Conservation (phyloP, 2,329 filamentous ascomycete genomes). For the Helotiales sp. region DNA sequence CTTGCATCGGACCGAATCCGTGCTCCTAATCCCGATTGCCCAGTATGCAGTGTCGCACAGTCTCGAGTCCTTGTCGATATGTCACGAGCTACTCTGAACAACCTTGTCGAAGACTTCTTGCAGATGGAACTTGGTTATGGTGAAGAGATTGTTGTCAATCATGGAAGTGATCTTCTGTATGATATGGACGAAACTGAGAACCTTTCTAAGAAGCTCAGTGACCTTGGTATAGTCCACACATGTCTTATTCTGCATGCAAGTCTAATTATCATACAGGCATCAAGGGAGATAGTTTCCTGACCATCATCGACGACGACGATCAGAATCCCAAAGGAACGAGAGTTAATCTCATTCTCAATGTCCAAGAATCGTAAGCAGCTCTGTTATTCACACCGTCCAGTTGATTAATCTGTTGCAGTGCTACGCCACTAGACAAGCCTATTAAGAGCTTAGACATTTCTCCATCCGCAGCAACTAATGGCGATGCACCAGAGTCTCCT, state of each 20-base stretch:
- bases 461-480: conserved; percentile 5
- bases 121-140: conserved; percentile 71
- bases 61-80: conserved; percentile 68
- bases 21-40: conserved; percentile 76
- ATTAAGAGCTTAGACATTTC: conserved; percentile 43
- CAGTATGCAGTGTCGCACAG: conserved; percentile 77
- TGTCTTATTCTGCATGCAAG: not conserved
- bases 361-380: conserved; percentile 60
- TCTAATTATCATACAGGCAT: conserved; percentile 51
- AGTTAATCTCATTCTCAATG: conserved; percentile 76
- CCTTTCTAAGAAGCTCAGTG: conserved; percentile 72
- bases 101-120: conserved; percentile 77
- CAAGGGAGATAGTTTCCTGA: conserved; percentile 72
- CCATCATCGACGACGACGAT: conserved; percentile 79
- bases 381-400: not conserved
- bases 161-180: conserved; percentile 76
- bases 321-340: conserved; percentile 71
- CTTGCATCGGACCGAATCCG: conserved; percentile 58
- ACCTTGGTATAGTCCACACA: conserved; percentile 58
- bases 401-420: conserved; percentile 10
- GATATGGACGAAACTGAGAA: conserved; percentile 90
- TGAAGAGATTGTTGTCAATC: conserved; percentile 78
- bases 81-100: conserved; percentile 69
- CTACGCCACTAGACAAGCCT: conserved; percentile 49
- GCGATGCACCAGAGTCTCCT: conserved; percentile 17